These are phyloP conservation scores for Dispira simplex DNA, from an alignment of 192 early-diverging fungal genomes.

Conservation along the genomic window DNA sequence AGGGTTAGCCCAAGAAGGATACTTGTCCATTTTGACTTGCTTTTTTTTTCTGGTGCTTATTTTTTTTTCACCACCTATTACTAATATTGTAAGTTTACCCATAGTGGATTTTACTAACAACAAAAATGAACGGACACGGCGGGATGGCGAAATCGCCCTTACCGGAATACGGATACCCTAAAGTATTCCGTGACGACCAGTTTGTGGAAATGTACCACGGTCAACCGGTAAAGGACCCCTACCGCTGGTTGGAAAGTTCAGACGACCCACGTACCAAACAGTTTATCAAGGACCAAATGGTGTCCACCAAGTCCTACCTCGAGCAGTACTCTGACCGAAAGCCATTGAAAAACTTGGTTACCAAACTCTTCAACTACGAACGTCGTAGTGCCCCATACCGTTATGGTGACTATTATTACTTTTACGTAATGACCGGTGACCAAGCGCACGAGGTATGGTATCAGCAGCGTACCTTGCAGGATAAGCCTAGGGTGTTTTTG, in stretches of 20 bases:
- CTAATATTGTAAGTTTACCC: no score
- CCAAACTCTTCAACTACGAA: constrained; percentile 40
- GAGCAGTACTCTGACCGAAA: constrained; percentile 20
- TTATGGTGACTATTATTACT: constrained; percentile 44
- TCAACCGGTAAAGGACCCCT: constrained; percentile 31
- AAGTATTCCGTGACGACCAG: constrained; percentile 31
- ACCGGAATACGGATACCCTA: constrained; percentile 21
- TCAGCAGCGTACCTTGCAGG: constrained; percentile 27
- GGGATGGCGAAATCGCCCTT: no score
- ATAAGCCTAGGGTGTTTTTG: constrained; percentile 27
- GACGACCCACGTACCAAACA: constrained; percentile 38
- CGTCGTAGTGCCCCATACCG: constrained; percentile 35
- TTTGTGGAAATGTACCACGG: constrained; percentile 21
- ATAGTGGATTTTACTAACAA: no score
- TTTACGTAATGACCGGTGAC: constrained; percentile 41
- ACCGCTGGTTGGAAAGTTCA: constrained; percentile 53
- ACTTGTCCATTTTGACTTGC: no score
- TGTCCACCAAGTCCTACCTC: constrained; percentile 27
- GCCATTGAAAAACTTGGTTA: constrained; percentile 26
- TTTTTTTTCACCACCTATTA: no score
- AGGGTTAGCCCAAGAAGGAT: no score
- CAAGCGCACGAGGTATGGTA: constrained; percentile 44
- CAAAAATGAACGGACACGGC: no score
- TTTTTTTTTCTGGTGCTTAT: no score
- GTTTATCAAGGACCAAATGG: constrained; percentile 48